These are phyloP conservation scores for Dryas octopetala DNA, from an alignment of 306 rosid species.

Conservation along the genomic window DNA sequence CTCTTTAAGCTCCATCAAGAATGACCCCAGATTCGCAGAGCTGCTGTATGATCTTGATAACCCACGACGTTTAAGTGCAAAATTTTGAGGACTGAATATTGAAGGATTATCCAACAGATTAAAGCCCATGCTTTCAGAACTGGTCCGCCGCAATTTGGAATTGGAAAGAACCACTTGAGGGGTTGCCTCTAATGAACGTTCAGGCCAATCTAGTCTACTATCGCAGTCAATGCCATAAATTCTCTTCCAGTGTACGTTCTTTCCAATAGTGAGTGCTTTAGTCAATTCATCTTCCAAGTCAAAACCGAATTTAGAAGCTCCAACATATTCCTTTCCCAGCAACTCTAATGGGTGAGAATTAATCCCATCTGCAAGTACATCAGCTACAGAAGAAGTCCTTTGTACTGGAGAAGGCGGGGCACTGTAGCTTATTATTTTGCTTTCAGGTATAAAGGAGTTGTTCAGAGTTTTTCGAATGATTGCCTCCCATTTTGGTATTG, in stretches of 20 bases:
- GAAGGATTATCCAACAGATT: slow-evolving; percentile 44
- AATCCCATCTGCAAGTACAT: slow-evolving; percentile 58
- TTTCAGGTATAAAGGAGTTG: slow-evolving; percentile 61
- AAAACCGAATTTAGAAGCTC: slow-evolving; percentile 21
- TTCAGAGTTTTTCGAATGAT: slow-evolving; percentile 79
- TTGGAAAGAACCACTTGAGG: slow-evolving; percentile 60
- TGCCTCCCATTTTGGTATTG: slow-evolving; percentile 86
- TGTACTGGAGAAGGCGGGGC: slow-evolving; percentile 90
- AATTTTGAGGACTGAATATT: slow-evolving; percentile 21
- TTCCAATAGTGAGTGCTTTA: slow-evolving; percentile 42
- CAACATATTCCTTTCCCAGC: slow-evolving; percentile 38
- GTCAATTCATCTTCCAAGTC: slow-evolving; percentile 42
- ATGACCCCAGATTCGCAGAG: slow-evolving; percentile 52
- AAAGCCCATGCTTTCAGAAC: slow-evolving; percentile 74
- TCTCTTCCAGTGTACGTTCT: slow-evolving; percentile 53
- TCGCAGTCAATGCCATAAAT: slow-evolving; percentile 58
- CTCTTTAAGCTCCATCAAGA: slow-evolving; percentile 46
- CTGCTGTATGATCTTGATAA: slow-evolving; percentile 63
- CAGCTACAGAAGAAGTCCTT: slow-evolving; percentile 78
- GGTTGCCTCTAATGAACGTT: slow-evolving; percentile 70
- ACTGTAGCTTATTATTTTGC: slow-evolving; percentile 68
- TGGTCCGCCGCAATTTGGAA: slow-evolving; percentile 77
- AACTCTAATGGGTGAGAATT: slow-evolving; percentile 49
- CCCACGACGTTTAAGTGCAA: slow-evolving; percentile 28
- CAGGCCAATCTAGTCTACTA: slow-evolving; percentile 83